Base-by-base conservation (phyloP, 2,329 filamentous ascomycete genomes). In the Penicillium sp. region DNA sequence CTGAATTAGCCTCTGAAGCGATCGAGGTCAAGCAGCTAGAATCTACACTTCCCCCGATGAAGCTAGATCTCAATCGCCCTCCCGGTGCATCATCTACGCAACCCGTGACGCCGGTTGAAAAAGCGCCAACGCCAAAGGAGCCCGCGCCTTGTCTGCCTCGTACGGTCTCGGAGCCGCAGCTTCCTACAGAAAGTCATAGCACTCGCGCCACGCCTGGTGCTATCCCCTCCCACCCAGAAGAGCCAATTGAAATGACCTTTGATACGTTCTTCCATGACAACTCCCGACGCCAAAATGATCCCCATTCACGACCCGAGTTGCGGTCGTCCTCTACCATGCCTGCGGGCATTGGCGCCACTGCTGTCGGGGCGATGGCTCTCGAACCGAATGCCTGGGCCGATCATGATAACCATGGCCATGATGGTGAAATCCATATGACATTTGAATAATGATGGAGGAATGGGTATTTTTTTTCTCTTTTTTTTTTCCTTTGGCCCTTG, bases 41-140 rank as follows among this genome's bases (percentile, higher is more conserved):
- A 75, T 92, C 90, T 52, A 97, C 93, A 1, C 80, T 97, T 25
- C 93, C 94, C 48, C 91, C 93, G 0, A 96, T 97, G 84, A 95
- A 92, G 73, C 84, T 97, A 58, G 85, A 89, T 61, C 68, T 88
- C 35, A 75, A 76, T 55, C 61, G 70, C 10, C 66, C 69, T 1
- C 31, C 68, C 0, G 59, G 64, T 25, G 57, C 65, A 47, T 54
- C 67, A 1, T 58, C 67, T 20, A 55, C 47, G 39, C 60, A 65
- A 38, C 56, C 69, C 15, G 58, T 68, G 39, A 70, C 69, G 58
- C 66, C 73, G 2, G 68, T 65, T 25, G 67, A 76, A 12, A 72
- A 76, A 35, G 67, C 76, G 8, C 72, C 76, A 37, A 71, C 76
- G 51, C 76, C 77, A 8, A 79, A 79, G 66, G 78, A 75, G 55